Evolutionary conservation across 257 asterid genomes (phyloP).

Genomic region (Solanum pinnatisectum): DNA sequence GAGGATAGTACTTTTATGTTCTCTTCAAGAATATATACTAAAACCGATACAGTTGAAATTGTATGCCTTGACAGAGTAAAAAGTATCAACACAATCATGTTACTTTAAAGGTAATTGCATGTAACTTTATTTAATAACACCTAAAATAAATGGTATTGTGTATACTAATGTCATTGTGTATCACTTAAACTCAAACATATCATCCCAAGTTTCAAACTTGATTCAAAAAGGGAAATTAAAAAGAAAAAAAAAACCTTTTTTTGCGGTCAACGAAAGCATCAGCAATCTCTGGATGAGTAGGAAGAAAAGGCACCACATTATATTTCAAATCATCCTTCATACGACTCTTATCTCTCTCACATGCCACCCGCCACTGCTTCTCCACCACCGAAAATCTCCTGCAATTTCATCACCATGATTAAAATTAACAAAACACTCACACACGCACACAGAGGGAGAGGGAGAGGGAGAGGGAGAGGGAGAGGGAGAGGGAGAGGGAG

Average conservation of each 20-base stretch:
- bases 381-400: conserved; percentile 96
- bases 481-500: neutral
- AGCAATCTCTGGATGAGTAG: conserved; percentile 58
- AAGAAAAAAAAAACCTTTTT: conserved; percentile 36
- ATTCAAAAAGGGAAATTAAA: neutral
- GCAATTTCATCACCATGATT: neutral
- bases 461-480: neutral
- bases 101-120: neutral
- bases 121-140: neutral
- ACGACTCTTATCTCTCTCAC: conserved; percentile 27
- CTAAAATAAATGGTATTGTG: neutral
- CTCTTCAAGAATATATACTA: neutral
- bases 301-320: conserved; percentile 27
- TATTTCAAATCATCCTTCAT: conserved; percentile 15
- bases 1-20: neutral
- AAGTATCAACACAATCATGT: neutral
- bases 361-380: conserved; percentile 75
- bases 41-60: neutral
- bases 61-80: neutral
- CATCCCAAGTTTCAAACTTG: neutral
- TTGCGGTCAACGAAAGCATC: conserved; percentile 71
- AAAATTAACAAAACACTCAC: neutral
- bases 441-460: neutral
- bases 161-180: neutral
- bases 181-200: neutral